phyloP scores from a whole-genome alignment of 495 filamentous ascomycete species.

The Halenospora varia region DNA sequence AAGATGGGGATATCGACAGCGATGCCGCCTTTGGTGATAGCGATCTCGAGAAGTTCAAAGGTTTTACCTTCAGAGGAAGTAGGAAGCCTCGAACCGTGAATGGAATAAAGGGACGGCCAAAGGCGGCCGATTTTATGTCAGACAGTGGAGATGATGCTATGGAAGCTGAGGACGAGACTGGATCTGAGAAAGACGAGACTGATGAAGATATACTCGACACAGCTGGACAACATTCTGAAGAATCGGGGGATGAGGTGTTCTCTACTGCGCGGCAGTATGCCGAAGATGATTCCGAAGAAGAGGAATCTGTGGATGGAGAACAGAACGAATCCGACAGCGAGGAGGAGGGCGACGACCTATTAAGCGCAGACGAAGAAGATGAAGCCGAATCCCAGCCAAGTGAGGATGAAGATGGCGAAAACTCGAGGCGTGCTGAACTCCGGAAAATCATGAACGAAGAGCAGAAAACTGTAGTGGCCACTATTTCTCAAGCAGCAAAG shows the following conservation, averaged over 20 bases:
- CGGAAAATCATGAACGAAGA: conserved; percentile 68
- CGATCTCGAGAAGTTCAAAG: conserved; percentile 55
- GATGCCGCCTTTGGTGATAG: conserved; percentile 57
- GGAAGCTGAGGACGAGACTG: conserved; percentile 27
- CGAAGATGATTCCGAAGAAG: conserved; percentile 26
- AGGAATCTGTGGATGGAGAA: conserved; percentile 29
- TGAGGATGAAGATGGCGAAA: conserved; percentile 34
- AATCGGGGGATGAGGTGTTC: conserved; percentile 18
- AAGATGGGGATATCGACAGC: conserved; percentile 56
- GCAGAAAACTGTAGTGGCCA: conserved; percentile 62
- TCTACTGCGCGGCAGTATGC: conserved; percentile 10
- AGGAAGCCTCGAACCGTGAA: conserved; percentile 32
- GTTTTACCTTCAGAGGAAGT: conserved; percentile 52
- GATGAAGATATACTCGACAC: conserved; percentile 29
- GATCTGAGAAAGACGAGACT: conserved; percentile 14
- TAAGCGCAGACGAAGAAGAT: conserved; percentile 30
- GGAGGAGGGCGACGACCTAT: conserved; percentile 27
- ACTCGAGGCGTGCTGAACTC: conserved; percentile 52
- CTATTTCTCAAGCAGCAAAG: conserved; percentile 68
- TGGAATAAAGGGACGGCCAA: conserved; percentile 31
- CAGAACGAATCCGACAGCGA: conserved; percentile 33
- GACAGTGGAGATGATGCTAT: conserved; percentile 37
- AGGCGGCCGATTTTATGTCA: conserved; percentile 48
- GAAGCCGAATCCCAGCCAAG: conserved; percentile 36
- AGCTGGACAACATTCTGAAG: conserved; percentile 24